These are phyloP conservation scores for Botrytis aclada DNA, from an alignment of 2,329 filamentous ascomycete species.

Conservation along the genomic window DNA sequence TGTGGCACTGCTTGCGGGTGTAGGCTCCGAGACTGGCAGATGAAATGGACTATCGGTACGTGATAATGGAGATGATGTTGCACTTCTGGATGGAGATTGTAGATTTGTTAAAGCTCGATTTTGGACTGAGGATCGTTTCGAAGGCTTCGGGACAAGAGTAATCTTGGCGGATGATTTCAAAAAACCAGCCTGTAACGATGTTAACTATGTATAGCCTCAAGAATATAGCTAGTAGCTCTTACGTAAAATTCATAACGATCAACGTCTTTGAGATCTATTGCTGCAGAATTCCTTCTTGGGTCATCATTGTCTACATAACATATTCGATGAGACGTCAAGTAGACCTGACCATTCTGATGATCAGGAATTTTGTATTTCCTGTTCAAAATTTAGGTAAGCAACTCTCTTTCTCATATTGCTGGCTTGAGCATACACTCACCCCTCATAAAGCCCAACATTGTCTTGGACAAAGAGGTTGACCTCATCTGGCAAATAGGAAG, in stretches of 20 bases:
- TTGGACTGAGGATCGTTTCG: conserved; percentile 61
- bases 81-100: conserved; percentile 46
- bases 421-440: conserved; percentile 55
- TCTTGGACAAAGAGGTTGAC: conserved; percentile 94
- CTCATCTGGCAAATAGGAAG: conserved; percentile 89
- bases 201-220: conserved; percentile 24
- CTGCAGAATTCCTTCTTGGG: conserved; percentile 78
- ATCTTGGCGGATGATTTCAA: conserved; percentile 94
- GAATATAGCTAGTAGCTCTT: conserved; percentile 33
- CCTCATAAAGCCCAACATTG: conserved; percentile 95
- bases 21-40: conserved; percentile 45
- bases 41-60: conserved; percentile 45
- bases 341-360: conserved; percentile 93
- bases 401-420: not conserved
- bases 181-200: conserved; percentile 67
- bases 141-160: conserved; percentile 78
- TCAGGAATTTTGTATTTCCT: conserved; percentile 94
- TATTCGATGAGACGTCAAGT: conserved; percentile 89
- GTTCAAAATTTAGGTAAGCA: not conserved
- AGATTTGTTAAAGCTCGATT: conserved; percentile 50
- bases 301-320: conserved; percentile 93
- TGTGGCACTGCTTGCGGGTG: conserved; percentile 62
- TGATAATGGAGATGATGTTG: conserved; percentile 47
- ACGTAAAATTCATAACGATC: conserved; percentile 89
- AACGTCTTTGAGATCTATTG: conserved; percentile 84